phyloP scores from a whole-genome alignment of 2,329 filamentous ascomycete genomes.

The Chalara sp. region DNA sequence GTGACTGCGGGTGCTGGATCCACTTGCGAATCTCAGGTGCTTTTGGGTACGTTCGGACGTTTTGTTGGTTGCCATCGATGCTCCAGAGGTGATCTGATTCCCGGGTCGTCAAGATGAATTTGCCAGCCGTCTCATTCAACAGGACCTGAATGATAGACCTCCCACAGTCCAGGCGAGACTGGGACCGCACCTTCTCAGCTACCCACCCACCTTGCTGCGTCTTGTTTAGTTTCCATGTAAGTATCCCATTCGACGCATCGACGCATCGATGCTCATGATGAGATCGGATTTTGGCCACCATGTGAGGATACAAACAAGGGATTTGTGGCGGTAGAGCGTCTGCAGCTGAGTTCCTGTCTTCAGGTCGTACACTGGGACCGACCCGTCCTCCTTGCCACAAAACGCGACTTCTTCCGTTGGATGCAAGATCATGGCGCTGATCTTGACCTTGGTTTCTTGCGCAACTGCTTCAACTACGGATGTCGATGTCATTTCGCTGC shows the following conservation, averaged over 20 bases:
- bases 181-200: constrained; percentile 10
- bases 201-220: constrained; percentile 8
- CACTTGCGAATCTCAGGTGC: constrained; percentile 17
- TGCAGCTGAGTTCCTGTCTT: constrained; percentile 19
- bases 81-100: constrained; percentile 27
- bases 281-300: constrained; percentile 20
- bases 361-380: constrained; percentile 26
- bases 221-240: constrained; percentile 8
- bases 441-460: constrained; percentile 20
- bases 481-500: constrained; percentile 17
- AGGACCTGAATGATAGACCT: constrained; percentile 23
- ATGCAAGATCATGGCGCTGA: constrained; percentile 26
- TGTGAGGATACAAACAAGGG: constrained; percentile 21
- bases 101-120: constrained; percentile 27
- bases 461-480: constrained; percentile 19
- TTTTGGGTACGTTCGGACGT: constrained; percentile 16
- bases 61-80: constrained; percentile 20
- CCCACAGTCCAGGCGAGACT: constrained; percentile 17
- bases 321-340: constrained; percentile 26
- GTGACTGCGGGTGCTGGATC: constrained; percentile 19
- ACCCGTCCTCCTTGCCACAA: constrained; percentile 32
- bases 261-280: constrained; percentile 24
- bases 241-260: constrained; percentile 19
- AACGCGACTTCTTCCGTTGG: constrained; percentile 22
- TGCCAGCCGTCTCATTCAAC: constrained; percentile 19